These are phyloP conservation scores for Boletus sensibilis DNA, from an alignment of 768 basidiomycete genomes.

Conservation along the genomic window DNA sequence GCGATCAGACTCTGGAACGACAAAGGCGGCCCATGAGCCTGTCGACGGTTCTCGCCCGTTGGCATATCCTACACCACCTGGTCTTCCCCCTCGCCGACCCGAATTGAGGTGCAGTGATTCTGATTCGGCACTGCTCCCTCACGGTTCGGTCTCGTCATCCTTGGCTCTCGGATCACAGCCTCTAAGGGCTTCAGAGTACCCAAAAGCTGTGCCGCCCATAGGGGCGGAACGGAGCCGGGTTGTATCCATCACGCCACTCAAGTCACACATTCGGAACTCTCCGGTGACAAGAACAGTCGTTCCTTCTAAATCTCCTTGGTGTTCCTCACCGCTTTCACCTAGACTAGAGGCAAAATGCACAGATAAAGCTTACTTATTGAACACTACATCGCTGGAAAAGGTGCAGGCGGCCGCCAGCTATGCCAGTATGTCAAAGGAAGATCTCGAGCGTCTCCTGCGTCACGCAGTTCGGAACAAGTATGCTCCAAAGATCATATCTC, in stretches of 20 bases:
- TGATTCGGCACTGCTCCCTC: not conserved
- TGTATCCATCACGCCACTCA: slow-evolving; percentile 17
- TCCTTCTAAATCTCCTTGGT: slow-evolving; percentile 6
- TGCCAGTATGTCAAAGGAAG: slow-evolving; percentile 13
- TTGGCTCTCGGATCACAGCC: slow-evolving; percentile 30
- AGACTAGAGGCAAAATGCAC: slow-evolving; percentile 6
- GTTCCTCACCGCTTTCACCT: slow-evolving; percentile 8
- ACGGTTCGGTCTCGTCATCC: slow-evolving; percentile 20
- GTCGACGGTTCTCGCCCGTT: not conserved
- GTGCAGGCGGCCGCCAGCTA: not conserved
- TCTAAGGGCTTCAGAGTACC: slow-evolving; percentile 18
- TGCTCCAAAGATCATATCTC: slow-evolving; percentile 31
- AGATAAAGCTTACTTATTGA: not conserved
- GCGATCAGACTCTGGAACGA: slow-evolving; percentile 16
- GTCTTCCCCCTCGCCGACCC: slow-evolving; percentile 14
- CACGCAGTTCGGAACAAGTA: slow-evolving; percentile 26
- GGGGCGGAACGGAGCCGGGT: slow-evolving; percentile 32
- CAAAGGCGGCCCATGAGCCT: not conserved
- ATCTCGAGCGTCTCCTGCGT: slow-evolving; percentile 27
- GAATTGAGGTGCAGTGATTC: slow-evolving; percentile 10
- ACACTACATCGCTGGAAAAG: not conserved
- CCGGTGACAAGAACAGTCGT: not conserved
- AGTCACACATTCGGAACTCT: slow-evolving; percentile 4
- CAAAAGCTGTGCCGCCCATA: slow-evolving; percentile 27
- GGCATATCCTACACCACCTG: slow-evolving; percentile 21